Evolutionary conservation across 495 filamentous ascomycete genomes (phyloP), one percentile per base, ranked within the genome.

Genomic region (Letharia columbiana): DNA sequence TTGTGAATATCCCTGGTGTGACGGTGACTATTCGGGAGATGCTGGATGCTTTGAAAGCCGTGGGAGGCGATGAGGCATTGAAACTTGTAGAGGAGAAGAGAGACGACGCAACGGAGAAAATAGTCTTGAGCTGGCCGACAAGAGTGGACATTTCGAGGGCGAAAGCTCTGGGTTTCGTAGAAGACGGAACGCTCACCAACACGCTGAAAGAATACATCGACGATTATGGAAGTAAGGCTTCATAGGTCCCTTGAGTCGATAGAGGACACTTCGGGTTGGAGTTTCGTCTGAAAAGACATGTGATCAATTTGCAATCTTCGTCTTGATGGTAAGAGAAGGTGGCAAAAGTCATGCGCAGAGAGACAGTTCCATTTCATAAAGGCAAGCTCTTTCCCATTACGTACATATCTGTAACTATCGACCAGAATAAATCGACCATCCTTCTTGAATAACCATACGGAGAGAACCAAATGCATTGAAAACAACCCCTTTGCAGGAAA

Each of bases 111-210:
- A 80, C 86, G 61, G 87, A 91, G 76, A 80, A 79, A 69, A 89
- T 94, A 66, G 78, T 94, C 74, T 81, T 88, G 68, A 85, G 85
- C 62, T 92, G 90, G 90, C 83, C 87, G 45, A 81, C 84, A 65
- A 80, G 82, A 65, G 86, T 91, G 72, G 84, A 90, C 69, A 84
- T 80, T 62, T 78, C 74, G 18, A 79, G 81, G 69, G 81, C 87
- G 49, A 71, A 83, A 72, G 71, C 72, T 60, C 68, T 91, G 74
- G 89, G 87, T 12, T 83, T 91, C 72, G 73, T 76, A 42, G 77
- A 78, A 60, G 88, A 91, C 75, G 78, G 81, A 63, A 73, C 78
- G 9, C 82, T 86, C 69, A 74, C 82, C 67, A 78, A 83, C 57
- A 83, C 86, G 63, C 81, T 88, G 63, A 71, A 75, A 71, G 79